These are phyloP conservation scores for Spergularia marina DNA, from an alignment of 148 eudicot species.

Conservation along the genomic window DNA sequence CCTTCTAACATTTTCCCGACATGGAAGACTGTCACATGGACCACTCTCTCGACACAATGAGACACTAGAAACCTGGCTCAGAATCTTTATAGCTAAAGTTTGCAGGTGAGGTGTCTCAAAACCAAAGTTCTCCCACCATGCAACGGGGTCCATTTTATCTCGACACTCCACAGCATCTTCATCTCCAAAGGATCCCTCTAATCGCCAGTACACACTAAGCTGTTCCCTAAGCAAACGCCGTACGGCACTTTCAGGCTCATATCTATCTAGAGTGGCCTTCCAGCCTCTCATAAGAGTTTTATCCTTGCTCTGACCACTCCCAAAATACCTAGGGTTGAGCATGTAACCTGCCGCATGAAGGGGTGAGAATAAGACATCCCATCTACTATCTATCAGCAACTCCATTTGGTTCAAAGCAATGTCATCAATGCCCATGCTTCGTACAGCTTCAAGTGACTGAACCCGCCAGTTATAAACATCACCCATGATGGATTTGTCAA, in stretches of 20 bases:
- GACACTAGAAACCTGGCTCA: conserved; percentile 41
- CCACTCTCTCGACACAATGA: conserved; percentile 35
- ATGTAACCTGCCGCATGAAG: conserved; percentile 49
- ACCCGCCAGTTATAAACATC: conserved; percentile 48
- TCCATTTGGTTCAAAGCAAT: conserved; percentile 41
- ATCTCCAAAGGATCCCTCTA: conserved; percentile 46
- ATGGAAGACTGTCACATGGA: conserved; percentile 33
- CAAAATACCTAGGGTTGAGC: conserved; percentile 43
- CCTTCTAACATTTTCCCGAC: conserved; percentile 31
- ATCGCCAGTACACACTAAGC: conserved; percentile 39
- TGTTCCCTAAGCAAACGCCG: conserved; percentile 41
- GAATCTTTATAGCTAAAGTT: conserved; percentile 41
- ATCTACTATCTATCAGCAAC: conserved; percentile 40
- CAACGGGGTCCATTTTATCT: conserved; percentile 55
- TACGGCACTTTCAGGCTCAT: conserved; percentile 34
- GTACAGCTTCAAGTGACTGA: conserved; percentile 43
- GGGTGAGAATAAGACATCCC: conserved; percentile 45
- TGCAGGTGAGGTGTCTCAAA: conserved; percentile 47
- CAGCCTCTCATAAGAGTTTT: conserved; percentile 46
- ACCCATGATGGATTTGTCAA: conserved; percentile 42
- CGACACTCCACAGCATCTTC: conserved; percentile 51
- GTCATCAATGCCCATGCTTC: conserved; percentile 38
- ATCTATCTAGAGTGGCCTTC: conserved; percentile 42
- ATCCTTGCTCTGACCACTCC: conserved; percentile 47
- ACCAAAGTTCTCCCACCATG: conserved; percentile 58